Evolutionary conservation across 805 yeast genomes (phyloP).

Genomic region (Candida krabiensis): DNA sequence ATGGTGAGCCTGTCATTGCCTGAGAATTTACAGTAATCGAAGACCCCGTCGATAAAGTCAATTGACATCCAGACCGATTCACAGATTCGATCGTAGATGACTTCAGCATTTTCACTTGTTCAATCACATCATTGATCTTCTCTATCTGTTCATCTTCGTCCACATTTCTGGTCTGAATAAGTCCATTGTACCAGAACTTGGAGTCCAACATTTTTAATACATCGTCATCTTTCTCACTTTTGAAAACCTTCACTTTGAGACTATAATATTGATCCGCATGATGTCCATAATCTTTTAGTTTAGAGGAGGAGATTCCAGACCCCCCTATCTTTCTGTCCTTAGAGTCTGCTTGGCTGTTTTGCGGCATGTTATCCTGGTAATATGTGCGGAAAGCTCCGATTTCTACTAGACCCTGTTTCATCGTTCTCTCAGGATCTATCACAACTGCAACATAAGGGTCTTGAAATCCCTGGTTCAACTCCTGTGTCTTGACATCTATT

Average conservation of each 20-base stretch:
- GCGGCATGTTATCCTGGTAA: conserved; percentile 22
- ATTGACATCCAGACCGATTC: conserved; percentile 1
- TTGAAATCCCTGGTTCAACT: conserved; percentile 80
- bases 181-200: conserved; percentile 46
- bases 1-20: background rate
- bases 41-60: conserved; percentile 9
- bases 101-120: conserved; percentile 5
- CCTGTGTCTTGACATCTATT: conserved; percentile 89
- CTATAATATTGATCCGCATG: conserved; percentile 71
- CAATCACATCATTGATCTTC: conserved; percentile 8
- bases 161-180: conserved; percentile 20
- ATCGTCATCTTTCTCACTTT: conserved; percentile 48
- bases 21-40: conserved; percentile 1
- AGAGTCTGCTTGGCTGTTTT: background rate
- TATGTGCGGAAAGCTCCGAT: conserved; percentile 88
- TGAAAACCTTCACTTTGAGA: conserved; percentile 59
- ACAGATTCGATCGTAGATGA: conserved; percentile 1
- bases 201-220: conserved; percentile 44
- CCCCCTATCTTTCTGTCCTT: conserved; percentile 9
- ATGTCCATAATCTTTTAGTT: conserved; percentile 64
- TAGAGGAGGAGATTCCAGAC: conserved; percentile 45
- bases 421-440: conserved; percentile 76
- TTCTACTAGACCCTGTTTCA: conserved; percentile 63
- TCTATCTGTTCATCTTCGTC: conserved; percentile 15
- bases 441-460: conserved; percentile 92